phyloP scores from a whole-genome alignment of 2,329 filamentous ascomycete species.

The Ophiostoma pallidulum region DNA sequence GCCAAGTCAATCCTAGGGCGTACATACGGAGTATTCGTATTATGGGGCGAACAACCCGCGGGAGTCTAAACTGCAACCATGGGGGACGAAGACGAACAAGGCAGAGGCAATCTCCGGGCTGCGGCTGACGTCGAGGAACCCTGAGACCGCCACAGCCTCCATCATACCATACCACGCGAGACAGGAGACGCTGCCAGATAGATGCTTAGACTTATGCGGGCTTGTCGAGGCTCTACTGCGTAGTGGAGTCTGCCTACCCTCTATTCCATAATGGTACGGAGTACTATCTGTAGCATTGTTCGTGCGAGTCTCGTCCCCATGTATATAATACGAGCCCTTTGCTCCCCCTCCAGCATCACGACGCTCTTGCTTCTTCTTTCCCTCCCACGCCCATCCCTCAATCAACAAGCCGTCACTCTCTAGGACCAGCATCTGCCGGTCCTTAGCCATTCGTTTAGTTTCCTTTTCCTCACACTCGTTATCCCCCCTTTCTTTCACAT shows the following conservation, averaged over 20 bases:
- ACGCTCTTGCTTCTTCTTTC: not conserved
- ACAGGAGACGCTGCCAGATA: slow-evolving; percentile 7
- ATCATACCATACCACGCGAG: slow-evolving; percentile 1
- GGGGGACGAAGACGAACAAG: not conserved
- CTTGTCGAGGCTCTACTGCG: not conserved
- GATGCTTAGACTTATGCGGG: not conserved
- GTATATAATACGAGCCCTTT: slow-evolving; percentile 8
- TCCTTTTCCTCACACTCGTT: not conserved
- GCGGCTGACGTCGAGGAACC: not conserved
- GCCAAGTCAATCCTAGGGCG: not conserved
- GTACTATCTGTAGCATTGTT: not conserved
- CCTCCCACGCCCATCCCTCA: not conserved
- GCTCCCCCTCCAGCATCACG: not conserved
- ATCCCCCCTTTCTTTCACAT: not conserved
- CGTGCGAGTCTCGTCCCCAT: not conserved
- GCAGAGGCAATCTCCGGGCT: not conserved
- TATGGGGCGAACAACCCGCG: too few species aligned
- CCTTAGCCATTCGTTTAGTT: slow-evolving; percentile 2
- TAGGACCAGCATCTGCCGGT: not conserved
- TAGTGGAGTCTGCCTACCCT: not conserved
- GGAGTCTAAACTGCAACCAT: too few species aligned
- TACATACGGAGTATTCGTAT: too few species aligned
- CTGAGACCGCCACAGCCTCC: not conserved
- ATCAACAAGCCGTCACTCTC: not conserved
- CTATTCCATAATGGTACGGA: too few species aligned